Evolutionary conservation across 352 stramenopile genomes (phyloP), one percentile per base, ranked within the genome.

Genomic region (Globisporangium alternatum): DNA sequence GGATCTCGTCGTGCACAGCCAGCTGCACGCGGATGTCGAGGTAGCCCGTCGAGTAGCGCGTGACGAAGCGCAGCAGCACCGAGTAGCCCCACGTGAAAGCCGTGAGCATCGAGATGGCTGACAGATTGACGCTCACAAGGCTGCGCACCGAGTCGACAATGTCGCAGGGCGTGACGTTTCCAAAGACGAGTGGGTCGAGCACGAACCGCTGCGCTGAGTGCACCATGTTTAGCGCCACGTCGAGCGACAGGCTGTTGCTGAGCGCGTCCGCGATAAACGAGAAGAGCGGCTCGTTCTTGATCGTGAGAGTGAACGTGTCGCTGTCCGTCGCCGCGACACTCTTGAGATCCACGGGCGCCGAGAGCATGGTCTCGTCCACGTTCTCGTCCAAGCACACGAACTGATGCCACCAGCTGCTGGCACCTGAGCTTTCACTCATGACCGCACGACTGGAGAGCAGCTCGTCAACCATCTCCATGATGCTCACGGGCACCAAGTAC

Each of bases 391-490:
- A 22, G 17, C 72, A 72, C 19, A 78, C 61, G 30, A 83, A 80
- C 61, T 70, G 25, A 45, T 70, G 59, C 75, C 75, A 82, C 60
- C 55, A 66, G 21, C 33, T 45, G 21, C 31, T 22, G 0, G n/a
- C 12, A 41, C 35, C 35, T 3, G 22, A n/a, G 19, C 7, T 58
- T 5, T 48, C 47, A 9, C 45, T 65, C 13, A n/a, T 7, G n/a
- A 55, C 21, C 4, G 65, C 45, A 4, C 69, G 65, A 35, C 58
- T 72, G 9, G 55, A 57, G 21, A 85, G 67, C 10, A 85, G 44
- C 56, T 80, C 69, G 60, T 85, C 72, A 5, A 85, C 68, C 52
- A 82, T 47, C 19, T 77, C 64, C 67, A 82, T 69, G 49, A 79
- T 67, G 44, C 68, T 64, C 22, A 68, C 62, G 1, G 69, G 35